phyloP scores from a whole-genome alignment of 164 flowering plant species.

The Magnolia sinica region DNA sequence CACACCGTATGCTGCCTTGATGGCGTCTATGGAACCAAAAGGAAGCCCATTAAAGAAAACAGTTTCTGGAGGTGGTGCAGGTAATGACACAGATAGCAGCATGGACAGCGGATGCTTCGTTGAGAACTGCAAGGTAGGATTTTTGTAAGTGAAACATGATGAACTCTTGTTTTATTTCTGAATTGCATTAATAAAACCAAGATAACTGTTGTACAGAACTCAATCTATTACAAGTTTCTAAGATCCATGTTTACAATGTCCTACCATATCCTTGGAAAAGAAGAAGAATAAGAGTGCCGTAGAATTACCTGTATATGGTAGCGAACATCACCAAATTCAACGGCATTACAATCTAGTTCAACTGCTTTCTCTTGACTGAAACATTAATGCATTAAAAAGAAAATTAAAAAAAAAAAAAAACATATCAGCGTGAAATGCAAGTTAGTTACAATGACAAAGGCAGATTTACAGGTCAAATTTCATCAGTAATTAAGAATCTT shows the following conservation, averaged over 20 bases:
- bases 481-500: no score
- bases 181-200: not conserved
- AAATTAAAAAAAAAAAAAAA: no score
- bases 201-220: not conserved
- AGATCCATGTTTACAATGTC: not conserved
- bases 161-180: not conserved
- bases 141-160: constrained; percentile 4
- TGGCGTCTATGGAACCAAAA: constrained; percentile 87
- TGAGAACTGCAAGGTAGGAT: constrained; percentile 51
- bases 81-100: constrained; percentile 72
- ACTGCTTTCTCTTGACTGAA: constrained; percentile 89
- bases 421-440: not conserved
- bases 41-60: constrained; percentile 80
- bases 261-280: not conserved
- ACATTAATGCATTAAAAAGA: not conserved
- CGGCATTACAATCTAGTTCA: constrained; percentile 83
- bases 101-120: constrained; percentile 70
- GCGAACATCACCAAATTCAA: constrained; percentile 88
- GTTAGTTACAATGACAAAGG: not conserved
- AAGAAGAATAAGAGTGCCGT: not conserved
- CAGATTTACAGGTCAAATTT: not conserved
- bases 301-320: constrained; percentile 77
- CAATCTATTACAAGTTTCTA: not conserved
- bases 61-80: constrained; percentile 84
- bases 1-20: constrained; percentile 72